phyloP scores from a whole-genome alignment of 768 basidiomycete species.

The Naematelia encephala region DNA sequence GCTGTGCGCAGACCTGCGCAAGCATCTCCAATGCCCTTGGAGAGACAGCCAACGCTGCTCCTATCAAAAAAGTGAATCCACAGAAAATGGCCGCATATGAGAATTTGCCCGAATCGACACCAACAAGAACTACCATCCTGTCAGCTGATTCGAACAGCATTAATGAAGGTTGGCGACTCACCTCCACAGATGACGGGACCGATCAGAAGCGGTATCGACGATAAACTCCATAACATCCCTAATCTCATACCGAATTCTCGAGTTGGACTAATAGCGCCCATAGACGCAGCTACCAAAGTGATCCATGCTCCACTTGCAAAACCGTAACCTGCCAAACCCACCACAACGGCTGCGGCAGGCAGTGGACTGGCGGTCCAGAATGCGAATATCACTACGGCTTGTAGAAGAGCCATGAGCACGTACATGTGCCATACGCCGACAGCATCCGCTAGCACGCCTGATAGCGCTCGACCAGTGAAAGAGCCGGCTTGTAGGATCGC shows the following conservation, averaged over 20 bases:
- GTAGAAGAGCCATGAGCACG: slow-evolving; percentile 16
- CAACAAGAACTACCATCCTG: slow-evolving; percentile 15
- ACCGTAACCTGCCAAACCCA: slow-evolving; percentile 43
- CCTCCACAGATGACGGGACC: slow-evolving; percentile 43
- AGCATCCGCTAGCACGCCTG: slow-evolving; percentile 39
- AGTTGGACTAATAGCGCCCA: slow-evolving; percentile 37
- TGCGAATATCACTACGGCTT: slow-evolving; percentile 31
- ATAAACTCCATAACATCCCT: slow-evolving; percentile 44
- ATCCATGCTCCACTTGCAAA: slow-evolving; percentile 40
- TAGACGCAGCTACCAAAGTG: slow-evolving; percentile 40
- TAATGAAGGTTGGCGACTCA: slow-evolving; percentile 13
- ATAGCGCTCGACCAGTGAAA: slow-evolving; percentile 35
- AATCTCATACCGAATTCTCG: slow-evolving; percentile 46
- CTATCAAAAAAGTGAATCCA: slow-evolving; percentile 29
- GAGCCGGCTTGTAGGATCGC: slow-evolving; percentile 44
- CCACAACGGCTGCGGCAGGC: slow-evolving; percentile 26
- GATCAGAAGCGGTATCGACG: slow-evolving; percentile 27
- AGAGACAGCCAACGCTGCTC: slow-evolving; percentile 21
- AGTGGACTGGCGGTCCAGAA: slow-evolving; percentile 37
- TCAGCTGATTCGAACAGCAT: background rate
- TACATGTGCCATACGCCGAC: slow-evolving; percentile 42
- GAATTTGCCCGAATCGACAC: slow-evolving; percentile 15
- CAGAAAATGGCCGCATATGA: slow-evolving; percentile 33
- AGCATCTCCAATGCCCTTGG: slow-evolving; percentile 17
- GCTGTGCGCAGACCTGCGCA: background rate